A percentile compares a stretch with the other conserved stretches of the same genome.
phyloP scores from a whole-genome alignment of 106 monocot species.

The Hemerocallis citrina region DNA sequence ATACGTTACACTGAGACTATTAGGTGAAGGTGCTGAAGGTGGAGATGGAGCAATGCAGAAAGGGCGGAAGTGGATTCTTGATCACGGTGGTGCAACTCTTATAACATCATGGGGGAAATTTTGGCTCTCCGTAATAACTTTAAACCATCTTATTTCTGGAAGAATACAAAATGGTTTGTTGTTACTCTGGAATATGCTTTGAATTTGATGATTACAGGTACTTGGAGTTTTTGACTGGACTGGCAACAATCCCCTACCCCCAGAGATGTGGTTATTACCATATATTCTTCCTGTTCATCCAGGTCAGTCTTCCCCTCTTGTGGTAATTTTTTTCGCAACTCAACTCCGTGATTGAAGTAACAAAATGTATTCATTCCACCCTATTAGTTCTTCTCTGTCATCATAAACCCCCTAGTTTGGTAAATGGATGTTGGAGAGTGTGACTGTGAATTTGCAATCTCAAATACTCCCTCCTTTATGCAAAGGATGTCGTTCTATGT shows the following conservation, averaged over 20 bases:
- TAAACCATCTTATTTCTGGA: background rate
- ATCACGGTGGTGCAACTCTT: slow-evolving; percentile 60
- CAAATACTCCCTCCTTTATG: too few species aligned
- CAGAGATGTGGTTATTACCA: slow-evolving; percentile 85
- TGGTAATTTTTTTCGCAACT: too few species aligned
- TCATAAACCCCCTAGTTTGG: too few species aligned
- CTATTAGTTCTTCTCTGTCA: too few species aligned
- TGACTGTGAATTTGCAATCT: too few species aligned
- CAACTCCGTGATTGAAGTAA: too few species aligned
- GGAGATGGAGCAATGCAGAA: slow-evolving; percentile 68
- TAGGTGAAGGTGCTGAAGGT: slow-evolving; percentile 58
- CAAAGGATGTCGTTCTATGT: too few species aligned
- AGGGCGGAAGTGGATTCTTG: slow-evolving; percentile 70
- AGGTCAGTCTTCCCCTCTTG: slow-evolving; percentile 26
- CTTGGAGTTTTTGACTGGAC: slow-evolving; percentile 96
- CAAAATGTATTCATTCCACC: too few species aligned
- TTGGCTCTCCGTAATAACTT: slow-evolving; percentile 65
- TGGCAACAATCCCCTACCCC: slow-evolving; percentile 82
- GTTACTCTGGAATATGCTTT: background rate
- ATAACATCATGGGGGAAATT: slow-evolving; percentile 88
- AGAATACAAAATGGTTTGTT: background rate
- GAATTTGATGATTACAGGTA: slow-evolving; percentile 36
- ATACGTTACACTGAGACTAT: slow-evolving; percentile 72
- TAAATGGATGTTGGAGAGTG: too few species aligned
- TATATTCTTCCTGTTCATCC: slow-evolving; percentile 84